These are phyloP conservation scores for Meyerozyma sp. DNA, from an alignment of 1,139 yeast species.

Conservation along the genomic window DNA sequence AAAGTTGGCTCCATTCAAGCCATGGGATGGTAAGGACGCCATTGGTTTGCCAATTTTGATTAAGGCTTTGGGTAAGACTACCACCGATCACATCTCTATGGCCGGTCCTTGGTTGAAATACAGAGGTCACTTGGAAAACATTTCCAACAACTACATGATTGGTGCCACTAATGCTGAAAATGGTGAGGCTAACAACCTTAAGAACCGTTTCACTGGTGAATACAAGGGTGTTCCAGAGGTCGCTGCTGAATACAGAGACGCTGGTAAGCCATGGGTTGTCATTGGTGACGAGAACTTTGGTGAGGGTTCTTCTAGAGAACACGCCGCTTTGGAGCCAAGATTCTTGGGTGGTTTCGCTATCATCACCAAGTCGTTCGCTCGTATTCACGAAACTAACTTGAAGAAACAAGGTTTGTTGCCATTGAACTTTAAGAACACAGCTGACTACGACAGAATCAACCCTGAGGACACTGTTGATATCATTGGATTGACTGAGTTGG, in stretches of 20 bases:
- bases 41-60: slow-evolving; percentile 85
- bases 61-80: slow-evolving; percentile 96
- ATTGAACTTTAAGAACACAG: slow-evolving; percentile 82
- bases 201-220: slow-evolving; percentile 88
- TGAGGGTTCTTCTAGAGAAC: slow-evolving; percentile 99
- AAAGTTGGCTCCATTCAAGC: slow-evolving; percentile 45
- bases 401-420: slow-evolving; percentile 61
- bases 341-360: slow-evolving; percentile 98
- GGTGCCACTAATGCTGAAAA: slow-evolving; percentile 98
- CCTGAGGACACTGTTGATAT: slow-evolving; percentile 88
- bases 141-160: slow-evolving; percentile 98
- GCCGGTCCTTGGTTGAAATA: slow-evolving; percentile 99
- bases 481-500: slow-evolving; percentile 74
- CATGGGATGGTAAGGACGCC: slow-evolving; percentile 97
- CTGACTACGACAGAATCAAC: slow-evolving; percentile 91
- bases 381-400: slow-evolving; percentile 59
- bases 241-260: slow-evolving; percentile 91
- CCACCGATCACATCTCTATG: slow-evolving; percentile 98
- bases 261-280: slow-evolving; percentile 93
- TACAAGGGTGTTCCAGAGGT: slow-evolving; percentile 95
- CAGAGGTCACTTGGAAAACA: slow-evolving; percentile 99
- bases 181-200: slow-evolving; percentile 88
- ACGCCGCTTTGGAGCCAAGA: slow-evolving; percentile 99
- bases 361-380: slow-evolving; percentile 95
- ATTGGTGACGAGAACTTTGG: slow-evolving; percentile 99